Percentiles rank a stretch among this genome's conserved stretches.
Evolutionary conservation across 768 basidiomycete genomes (phyloP).

Genomic region (Wakefieldia striispora): DNA sequence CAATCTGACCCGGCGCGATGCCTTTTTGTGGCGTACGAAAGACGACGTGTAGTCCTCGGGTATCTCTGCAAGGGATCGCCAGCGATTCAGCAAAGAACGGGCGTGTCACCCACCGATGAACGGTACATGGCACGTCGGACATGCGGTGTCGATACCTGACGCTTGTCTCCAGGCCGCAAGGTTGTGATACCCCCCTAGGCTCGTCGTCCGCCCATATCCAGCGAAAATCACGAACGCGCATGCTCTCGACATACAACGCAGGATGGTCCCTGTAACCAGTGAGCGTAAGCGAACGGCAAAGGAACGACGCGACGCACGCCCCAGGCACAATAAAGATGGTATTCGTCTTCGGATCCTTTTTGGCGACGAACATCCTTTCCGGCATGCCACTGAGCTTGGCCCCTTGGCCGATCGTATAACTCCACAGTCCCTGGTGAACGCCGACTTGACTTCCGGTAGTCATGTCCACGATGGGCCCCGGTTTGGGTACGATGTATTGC

Average conservation of each 20-base stretch:
- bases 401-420: conserved; percentile 82
- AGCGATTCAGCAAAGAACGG: background rate
- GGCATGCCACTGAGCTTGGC: conserved; percentile 62
- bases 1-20: conserved; percentile 79
- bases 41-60: conserved; percentile 36
- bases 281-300: background rate
- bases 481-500: conserved; percentile 68
- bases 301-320: conserved; percentile 41
- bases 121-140: conserved; percentile 49
- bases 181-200: conserved; percentile 42
- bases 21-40: conserved; percentile 63
- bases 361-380: conserved; percentile 66
- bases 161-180: conserved; percentile 45
- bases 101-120: conserved; percentile 42
- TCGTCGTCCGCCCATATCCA: conserved; percentile 77
- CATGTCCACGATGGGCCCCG: conserved; percentile 66
- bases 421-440: conserved; percentile 75
- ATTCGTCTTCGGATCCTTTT: conserved; percentile 64
- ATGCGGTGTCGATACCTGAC: conserved; percentile 75
- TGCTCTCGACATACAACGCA: conserved; percentile 42
- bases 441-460: conserved; percentile 54
- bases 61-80: conserved; percentile 17
- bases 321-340: conserved; percentile 76
- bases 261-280: conserved; percentile 52
- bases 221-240: conserved; percentile 49